These are phyloP conservation scores for Naganishia liquefaciens DNA, from an alignment of 1,284 basidiomycete species.

Conservation along the genomic window DNA sequence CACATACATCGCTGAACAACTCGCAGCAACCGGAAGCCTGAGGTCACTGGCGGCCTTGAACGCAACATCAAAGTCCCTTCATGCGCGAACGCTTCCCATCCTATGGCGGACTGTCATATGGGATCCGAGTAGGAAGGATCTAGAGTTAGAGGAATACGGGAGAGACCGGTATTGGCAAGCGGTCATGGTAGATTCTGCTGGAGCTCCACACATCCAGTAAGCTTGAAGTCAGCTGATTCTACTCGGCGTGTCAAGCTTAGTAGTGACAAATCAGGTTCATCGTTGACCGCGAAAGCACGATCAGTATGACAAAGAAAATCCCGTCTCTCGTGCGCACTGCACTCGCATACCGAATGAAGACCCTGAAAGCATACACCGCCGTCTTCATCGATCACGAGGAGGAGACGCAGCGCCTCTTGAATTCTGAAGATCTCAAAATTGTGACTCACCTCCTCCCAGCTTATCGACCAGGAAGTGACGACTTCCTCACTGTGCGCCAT, in stretches of 20 bases:
- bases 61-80: background rate
- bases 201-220: constrained; percentile 9
- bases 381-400: constrained; percentile 1
- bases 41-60: constrained; percentile 2
- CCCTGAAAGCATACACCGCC: constrained; percentile 11
- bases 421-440: constrained; percentile 9
- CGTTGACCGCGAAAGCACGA: constrained; percentile 7
- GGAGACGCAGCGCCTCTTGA: background rate
- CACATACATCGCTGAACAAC: constrained; percentile 1
- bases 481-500: constrained; percentile 1
- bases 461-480: constrained; percentile 1
- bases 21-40: background rate
- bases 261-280: constrained; percentile 4
- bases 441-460: constrained; percentile 8
- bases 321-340: background rate
- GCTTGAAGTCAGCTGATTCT: background rate
- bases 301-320: constrained; percentile 1
- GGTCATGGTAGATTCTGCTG: constrained; percentile 1
- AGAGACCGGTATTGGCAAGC: background rate
- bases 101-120: constrained; percentile 16
- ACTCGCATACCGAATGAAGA: background rate
- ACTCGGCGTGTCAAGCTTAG: background rate
- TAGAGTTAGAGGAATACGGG: background rate
- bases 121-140: constrained; percentile 2
- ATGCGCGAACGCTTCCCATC: background rate